A percentile compares a stretch with the other conserved stretches of the same genome.
Evolutionary conservation across 1,139 yeast species (phyloP).

Genomic region (Yamadazyma atmosphaerica): DNA sequence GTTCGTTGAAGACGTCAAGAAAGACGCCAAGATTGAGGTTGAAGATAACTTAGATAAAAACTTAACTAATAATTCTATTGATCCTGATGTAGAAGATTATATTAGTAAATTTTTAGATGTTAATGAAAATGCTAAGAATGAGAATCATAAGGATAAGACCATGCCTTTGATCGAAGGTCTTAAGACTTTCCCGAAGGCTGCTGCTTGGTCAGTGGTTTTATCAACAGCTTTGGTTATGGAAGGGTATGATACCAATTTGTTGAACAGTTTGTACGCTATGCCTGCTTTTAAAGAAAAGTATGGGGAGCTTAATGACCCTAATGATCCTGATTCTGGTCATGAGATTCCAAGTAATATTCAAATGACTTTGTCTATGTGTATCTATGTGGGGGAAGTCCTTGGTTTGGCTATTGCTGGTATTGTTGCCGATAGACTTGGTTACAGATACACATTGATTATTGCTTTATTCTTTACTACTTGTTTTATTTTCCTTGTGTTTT

Average conservation of each 20-base stretch:
- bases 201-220: slow-evolving; percentile 40
- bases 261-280: slow-evolving; percentile 38
- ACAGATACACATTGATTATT: slow-evolving; percentile 42
- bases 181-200: slow-evolving; percentile 42
- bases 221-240: slow-evolving; percentile 45
- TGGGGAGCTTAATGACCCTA: slow-evolving; percentile 23
- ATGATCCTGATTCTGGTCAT: slow-evolving; percentile 26
- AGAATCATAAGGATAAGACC: slow-evolving; percentile 39
- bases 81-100: slow-evolving; percentile 31
- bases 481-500: slow-evolving; percentile 23
- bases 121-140: slow-evolving; percentile 40
- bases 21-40: slow-evolving; percentile 1
- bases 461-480: slow-evolving; percentile 34
- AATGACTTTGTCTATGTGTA: slow-evolving; percentile 46
- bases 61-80: slow-evolving; percentile 10
- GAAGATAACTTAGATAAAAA: slow-evolving; percentile 7
- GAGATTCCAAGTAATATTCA: slow-evolving; percentile 50
- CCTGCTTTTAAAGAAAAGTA: slow-evolving; percentile 36
- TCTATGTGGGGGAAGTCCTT: slow-evolving; percentile 45
- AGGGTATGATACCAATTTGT: slow-evolving; percentile 42
- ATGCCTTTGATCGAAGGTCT: slow-evolving; percentile 46
- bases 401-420: slow-evolving; percentile 48
- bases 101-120: slow-evolving; percentile 44
- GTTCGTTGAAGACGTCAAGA: slow-evolving; percentile 8
- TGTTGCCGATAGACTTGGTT: slow-evolving; percentile 47